Base-by-base conservation (phyloP, 2,329 filamentous ascomycete species). In the Trematosphaeria pertusa region DNA sequence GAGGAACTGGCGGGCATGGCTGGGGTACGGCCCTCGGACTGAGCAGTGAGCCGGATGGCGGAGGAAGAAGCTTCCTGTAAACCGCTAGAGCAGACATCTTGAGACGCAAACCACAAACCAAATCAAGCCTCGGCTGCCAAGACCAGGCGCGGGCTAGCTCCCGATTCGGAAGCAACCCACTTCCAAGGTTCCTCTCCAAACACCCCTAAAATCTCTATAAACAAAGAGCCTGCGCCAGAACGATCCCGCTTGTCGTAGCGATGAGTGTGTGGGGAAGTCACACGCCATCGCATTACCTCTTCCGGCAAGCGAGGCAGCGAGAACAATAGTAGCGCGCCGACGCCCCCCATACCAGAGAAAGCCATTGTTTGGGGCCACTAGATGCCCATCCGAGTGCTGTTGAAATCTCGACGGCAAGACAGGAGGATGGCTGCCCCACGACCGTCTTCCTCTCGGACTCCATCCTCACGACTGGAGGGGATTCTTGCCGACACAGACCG, bases 1-100 rank as follows among this genome's bases (percentile, higher is more conserved):
- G 69, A 72, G 52, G 57, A 67, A n/a, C 44, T 69, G 20, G 61
- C 63, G 3, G 68, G 61, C 19, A 72, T 72, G 65, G 58, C 65
- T 9, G 69, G 68, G 1, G 69, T 72, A 31, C 57, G 64, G n/a
- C 38, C 67, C 15, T 72, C 69, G 1, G 62, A 70, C 42, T 72
- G 46, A 59, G 17, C n/a, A 11, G 17, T 12, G 1, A 14, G 22
- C 19, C 10, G n/a, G 2, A n/a, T 18, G 18, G 12, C 12, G 22
- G 22, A n/a, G 38, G 19, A 36, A 37, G 21, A 31, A 35, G 12
- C 14, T 17, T 8, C 36, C n/a, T n/a, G 3, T 20, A 19, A 26
- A 10, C 32, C 14, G 40, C 33, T 32, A 40, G 35, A 39, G 24
- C 24, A 19, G 5, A n/a, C 34, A 19, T 22, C 20, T 41, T 40